Evolutionary conservation across 441 rosid species (phyloP).

Genomic region (Erodium texanum): DNA sequence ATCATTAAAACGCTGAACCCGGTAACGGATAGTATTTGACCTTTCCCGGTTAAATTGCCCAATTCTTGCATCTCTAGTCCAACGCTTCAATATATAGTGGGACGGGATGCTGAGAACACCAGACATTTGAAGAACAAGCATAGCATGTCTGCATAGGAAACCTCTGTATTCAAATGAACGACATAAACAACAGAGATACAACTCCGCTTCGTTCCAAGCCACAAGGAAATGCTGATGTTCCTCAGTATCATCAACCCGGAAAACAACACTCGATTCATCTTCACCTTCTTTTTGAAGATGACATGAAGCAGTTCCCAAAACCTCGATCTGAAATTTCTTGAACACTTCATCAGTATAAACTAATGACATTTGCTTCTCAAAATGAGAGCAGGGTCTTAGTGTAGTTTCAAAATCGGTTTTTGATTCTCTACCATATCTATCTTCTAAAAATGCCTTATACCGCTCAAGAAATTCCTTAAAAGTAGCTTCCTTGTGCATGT

Average conservation of each 20-base stretch:
- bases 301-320: not conserved
- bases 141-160: constrained; percentile 54
- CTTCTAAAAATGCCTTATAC: constrained; percentile 30
- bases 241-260: constrained; percentile 34
- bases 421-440: constrained; percentile 37
- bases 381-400: not conserved
- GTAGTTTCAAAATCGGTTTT: constrained; percentile 33
- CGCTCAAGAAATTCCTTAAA: constrained; percentile 47
- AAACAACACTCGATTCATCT: not conserved
- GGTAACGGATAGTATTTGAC: not conserved
- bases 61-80: constrained; percentile 44
- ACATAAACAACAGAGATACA: constrained; percentile 44
- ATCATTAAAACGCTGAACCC: not conserved
- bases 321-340: not conserved
- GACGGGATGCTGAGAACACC: constrained; percentile 44
- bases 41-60: not conserved
- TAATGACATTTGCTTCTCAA: not conserved
- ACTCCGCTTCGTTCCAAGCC: constrained; percentile 33
- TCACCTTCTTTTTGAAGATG: not conserved
- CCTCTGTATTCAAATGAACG: constrained; percentile 52
- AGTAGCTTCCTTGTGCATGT: constrained; percentile 32
- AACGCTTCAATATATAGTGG: constrained; percentile 47
- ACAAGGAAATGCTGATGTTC: constrained; percentile 33
- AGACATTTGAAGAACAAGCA: constrained; percentile 52
- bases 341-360: not conserved